Base-by-base conservation (phyloP, 2,329 filamentous ascomycete species). In the Colletotrichum chlorophyti region DNA sequence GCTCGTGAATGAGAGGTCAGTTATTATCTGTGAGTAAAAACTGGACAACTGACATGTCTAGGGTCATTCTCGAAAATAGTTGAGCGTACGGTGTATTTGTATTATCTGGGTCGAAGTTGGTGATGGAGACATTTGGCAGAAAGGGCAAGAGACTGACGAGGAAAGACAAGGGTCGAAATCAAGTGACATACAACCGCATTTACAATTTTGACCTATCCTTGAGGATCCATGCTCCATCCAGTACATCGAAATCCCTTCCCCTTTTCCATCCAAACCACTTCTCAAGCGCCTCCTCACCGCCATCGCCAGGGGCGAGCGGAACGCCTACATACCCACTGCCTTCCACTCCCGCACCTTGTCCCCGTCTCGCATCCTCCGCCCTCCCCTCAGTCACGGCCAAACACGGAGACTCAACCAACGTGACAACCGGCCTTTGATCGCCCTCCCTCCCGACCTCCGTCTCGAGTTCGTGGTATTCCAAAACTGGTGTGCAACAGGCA, bases 401-500 rank as follows among this genome's bases (percentile, higher is more conserved):
- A 17, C 83, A 87, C 0, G 93, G 93, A 10, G 91, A 93, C 21
- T 78, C 80, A 32, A 79, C 82, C 67, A 97, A 73, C 31, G 86
- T 86, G 9, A 93, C 89, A 2, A 82, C 75, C 1, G 90, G 90
- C 60, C 91, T 75, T 74, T 91, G 89, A 64, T 93, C 89, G 42
- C 88, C 84, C 68, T 87, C 85, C 45, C 79, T 75, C n/a, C 55
- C 61, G 8, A 69, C 47, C 31, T 76, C 70, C 3, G 60, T 66
- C 65, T 91, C 84, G 38, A 97, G 77, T 74, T 97, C 93, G 0
- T 65, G 68, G 64, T 92, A 91, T 29, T 87, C 87, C 37, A 97
- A 77, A 1, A 98, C 91, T 0, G 94, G 94, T n/a, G 91, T 92
- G 63, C 90, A 92, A 72, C 94, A 98, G 1, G 94, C 94, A 75